These are phyloP conservation scores for Sarocladium oryzae DNA, from an alignment of 2,329 filamentous ascomycete species.

Conservation along the genomic window DNA sequence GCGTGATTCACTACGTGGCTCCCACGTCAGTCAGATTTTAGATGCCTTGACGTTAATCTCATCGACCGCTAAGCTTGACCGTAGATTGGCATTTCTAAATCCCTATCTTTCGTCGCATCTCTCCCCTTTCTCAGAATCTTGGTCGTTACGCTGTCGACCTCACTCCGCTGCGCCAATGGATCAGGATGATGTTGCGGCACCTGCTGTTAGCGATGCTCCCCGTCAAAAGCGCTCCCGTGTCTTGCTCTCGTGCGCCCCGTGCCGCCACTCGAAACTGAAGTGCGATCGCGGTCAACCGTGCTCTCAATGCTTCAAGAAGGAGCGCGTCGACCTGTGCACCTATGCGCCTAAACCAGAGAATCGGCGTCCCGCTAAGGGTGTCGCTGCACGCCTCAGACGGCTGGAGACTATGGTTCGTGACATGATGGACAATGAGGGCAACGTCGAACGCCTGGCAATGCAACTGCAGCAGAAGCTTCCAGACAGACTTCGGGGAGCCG, in stretches of 20 bases:
- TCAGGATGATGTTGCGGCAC: neutral
- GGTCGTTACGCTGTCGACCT: neutral
- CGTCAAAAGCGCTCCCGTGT: conserved; percentile 39
- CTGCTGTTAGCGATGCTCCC: neutral
- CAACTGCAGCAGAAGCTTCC: conserved; percentile 2
- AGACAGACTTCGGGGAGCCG: neutral
- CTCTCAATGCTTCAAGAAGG: conserved; percentile 10
- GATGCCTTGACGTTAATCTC: no score
- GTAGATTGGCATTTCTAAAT: no score
- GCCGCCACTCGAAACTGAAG: conserved; percentile 48
- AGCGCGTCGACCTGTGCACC: conserved; percentile 9
- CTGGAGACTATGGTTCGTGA: conserved; percentile 19
- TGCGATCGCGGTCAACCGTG: conserved; percentile 39
- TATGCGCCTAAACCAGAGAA: conserved; percentile 13
- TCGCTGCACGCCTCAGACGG: conserved; percentile 14
- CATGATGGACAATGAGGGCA: conserved; percentile 10
- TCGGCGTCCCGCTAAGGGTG: conserved; percentile 1
- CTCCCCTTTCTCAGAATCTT: neutral
- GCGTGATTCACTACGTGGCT: no score
- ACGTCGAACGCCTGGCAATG: neutral
- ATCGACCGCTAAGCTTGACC: no score
- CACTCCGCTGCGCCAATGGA: neutral
- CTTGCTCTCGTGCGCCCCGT: conserved; percentile 46
- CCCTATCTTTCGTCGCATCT: no score
- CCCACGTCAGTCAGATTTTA: no score